phyloP scores from a whole-genome alignment of 257 asterid species.

The Nicotiana knightiana region DNA sequence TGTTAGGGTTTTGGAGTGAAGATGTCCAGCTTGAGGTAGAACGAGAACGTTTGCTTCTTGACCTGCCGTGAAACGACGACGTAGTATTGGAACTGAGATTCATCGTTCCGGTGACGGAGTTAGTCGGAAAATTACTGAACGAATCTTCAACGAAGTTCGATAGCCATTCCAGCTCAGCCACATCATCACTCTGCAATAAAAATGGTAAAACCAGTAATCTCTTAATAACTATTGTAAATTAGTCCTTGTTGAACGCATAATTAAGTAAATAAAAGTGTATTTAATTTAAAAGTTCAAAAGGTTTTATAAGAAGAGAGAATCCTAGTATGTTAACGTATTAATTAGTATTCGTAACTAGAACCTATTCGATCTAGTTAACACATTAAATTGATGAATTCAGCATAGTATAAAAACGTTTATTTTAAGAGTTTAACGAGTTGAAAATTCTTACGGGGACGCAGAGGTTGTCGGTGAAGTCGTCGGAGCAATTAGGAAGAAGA shows the following conservation, averaged over 20 bases:
- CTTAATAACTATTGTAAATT: not conserved
- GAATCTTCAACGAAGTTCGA: slow-evolving; percentile 70
- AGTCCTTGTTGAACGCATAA: not conserved
- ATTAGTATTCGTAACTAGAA: not conserved
- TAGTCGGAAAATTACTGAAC: slow-evolving; percentile 38
- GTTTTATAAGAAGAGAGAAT: too few species aligned
- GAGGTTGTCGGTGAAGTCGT: slow-evolving; percentile 39
- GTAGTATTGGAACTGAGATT: slow-evolving; percentile 5
- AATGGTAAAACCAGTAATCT: not conserved
- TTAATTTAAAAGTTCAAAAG: too few species aligned
- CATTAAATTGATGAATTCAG: not conserved
- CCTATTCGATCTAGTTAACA: not conserved
- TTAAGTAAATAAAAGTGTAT: not conserved
- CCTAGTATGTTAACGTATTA: not conserved
- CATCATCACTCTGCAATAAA: slow-evolving; percentile 42
- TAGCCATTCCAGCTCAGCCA: slow-evolving; percentile 75
- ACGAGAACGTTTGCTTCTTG: slow-evolving; percentile 44
- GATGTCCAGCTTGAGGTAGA: slow-evolving; percentile 21
- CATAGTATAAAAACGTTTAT: too few species aligned
- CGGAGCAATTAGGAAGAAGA: slow-evolving; percentile 19
- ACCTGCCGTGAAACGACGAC: slow-evolving; percentile 33
- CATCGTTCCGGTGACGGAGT: slow-evolving; percentile 26
- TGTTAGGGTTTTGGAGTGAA: slow-evolving; percentile 8
- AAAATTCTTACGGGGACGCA: slow-evolving; percentile 41
- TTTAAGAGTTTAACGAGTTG: not conserved